Base-by-base conservation (phyloP, 148 eudicot species). In the Oxyria digyna region DNA sequence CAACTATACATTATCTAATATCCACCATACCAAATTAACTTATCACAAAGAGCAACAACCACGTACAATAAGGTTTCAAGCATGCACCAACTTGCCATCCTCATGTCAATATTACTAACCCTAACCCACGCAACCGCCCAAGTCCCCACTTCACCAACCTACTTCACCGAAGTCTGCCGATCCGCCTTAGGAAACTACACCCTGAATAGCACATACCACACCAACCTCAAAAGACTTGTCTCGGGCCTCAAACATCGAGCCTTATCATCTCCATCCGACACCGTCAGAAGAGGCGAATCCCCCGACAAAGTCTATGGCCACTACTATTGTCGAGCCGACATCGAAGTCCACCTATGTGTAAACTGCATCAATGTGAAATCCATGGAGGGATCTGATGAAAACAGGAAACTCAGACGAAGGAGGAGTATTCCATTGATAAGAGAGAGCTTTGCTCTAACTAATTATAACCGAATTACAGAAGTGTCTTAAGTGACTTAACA, bases 161-260 rank as follows among this genome's bases (percentile, higher is more conserved):
- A 59, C 38, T 59, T 59, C 38, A 59, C 15, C 20, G n/a, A 59
- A 59, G 65, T 59, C 14, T 59, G 65, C 17, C 65, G 65, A 27
- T 13, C 38, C 8, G 20, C 20, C 1, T 59, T 9, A 18, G 65
- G 65, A 7, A 59, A 59, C 38, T 59, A 59, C 37, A 59, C 65
- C 20, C 3, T 4, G 18, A 31, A 15, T 27, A 59, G 38, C 18
- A 29, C 35, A 27, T 59, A 59, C 38, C 20, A 59, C 38, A 15
- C 0, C 65, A 29, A 59, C 65, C 65, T 59, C 37, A 1, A 15
- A 1, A 7, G 37, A 14, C 20, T 59, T 10, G 0, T 59, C 33
- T 3, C 0, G 9, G n/a, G 5, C 65, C 20, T 59, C 18, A 1
- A 29, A 6, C 21, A 0, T 14, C 21, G 18, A 4, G 37, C 65